Base-by-base conservation (phyloP, 1,284 basidiomycete genomes). In the Cryptococcus jaspeensis region DNA sequence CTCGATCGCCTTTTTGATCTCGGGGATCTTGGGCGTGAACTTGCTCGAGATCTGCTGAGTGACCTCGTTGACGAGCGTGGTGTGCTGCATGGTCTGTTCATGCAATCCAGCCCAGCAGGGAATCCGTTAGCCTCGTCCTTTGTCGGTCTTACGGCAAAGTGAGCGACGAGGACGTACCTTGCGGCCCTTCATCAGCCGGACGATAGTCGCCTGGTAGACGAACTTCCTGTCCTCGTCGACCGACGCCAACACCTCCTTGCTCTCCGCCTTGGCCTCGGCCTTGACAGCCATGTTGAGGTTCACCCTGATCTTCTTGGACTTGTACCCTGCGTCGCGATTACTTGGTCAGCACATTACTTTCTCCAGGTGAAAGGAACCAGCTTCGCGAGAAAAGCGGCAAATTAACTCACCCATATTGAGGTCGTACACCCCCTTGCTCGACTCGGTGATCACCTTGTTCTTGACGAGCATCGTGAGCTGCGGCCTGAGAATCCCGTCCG, bases 181-280 rank as follows among this genome's bases (percentile, higher is more conserved):
- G 57, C 95, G 85, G 22, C 92, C 92, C 80, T 98, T 98, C 95
- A 98, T 97, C 76, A 98, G 90, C 55, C 92, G 88, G 50, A 99
- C 95, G 69, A 99, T 96, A 15, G 91, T 95, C 15, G 95, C 95
- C 76, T 99, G 96, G 58, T 98, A 93, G 57, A 96, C 86, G 72
- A 96, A 90, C 81, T 96, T 95, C 61, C 95, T 86, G 74, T 99
- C 95, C 79, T 99, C 95, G 66, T 99, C 95, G 9, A 99, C 94
- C 25, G 89, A 89, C 82, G 95, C 94, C 69, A 95, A 81, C 1
- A 98, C 92, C 62, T 98, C 93, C 7, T 84, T 84, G 8, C 87
- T 85, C 77, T 99, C 96, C 3, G 88, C 86, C 82, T 95, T 96
- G 59, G 90, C 87, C 77, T 98, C 95, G 1, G 92, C 85, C 81